A percentile compares a stretch with the other conserved stretches of the same genome.
Conservation (phyloP, 345 rosid species). For the Ricinus communis region DNA sequence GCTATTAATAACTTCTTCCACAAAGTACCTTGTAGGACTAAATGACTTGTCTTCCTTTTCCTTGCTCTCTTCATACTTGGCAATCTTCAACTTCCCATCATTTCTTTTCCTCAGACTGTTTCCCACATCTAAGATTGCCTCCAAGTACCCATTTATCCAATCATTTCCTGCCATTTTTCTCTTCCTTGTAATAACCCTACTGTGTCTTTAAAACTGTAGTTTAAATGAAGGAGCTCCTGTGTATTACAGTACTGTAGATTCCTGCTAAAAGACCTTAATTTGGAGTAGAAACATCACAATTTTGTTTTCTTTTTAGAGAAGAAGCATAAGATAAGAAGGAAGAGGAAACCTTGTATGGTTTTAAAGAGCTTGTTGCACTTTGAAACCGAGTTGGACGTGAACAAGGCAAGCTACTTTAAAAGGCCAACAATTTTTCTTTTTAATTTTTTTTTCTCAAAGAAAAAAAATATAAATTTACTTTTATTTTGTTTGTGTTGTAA, state of each 20-base stretch:
- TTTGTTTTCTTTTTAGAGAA: background rate
- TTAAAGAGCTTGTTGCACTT: conserved; percentile 14
- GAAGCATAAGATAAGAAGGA: background rate
- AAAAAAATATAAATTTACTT: background rate
- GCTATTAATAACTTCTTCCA: conserved; percentile 80
- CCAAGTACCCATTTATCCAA: conserved; percentile 87
- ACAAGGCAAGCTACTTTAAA: conserved; percentile 18
- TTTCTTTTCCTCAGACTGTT: conserved; percentile 42
- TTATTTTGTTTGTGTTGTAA: background rate
- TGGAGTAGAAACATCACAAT: background rate
- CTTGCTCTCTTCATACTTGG: conserved; percentile 41
- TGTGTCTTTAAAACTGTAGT: background rate
- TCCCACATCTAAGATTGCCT: conserved; percentile 83
- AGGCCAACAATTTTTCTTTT: background rate
- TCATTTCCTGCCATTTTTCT: conserved; percentile 75
- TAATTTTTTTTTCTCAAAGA: background rate
- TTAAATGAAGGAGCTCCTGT: background rate
- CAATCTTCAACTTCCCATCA: conserved; percentile 52
- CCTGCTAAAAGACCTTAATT: background rate
- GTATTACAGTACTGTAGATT: too few species aligned
- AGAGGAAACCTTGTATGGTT: conserved; percentile 11
- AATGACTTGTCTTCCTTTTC: conserved; percentile 52
- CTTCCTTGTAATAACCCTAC: too few species aligned
- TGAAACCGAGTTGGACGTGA: conserved; percentile 35
- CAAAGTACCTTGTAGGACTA: conserved; percentile 78